phyloP scores from a whole-genome alignment of 257 asterid species.

The Galeopsis tetrahit region DNA sequence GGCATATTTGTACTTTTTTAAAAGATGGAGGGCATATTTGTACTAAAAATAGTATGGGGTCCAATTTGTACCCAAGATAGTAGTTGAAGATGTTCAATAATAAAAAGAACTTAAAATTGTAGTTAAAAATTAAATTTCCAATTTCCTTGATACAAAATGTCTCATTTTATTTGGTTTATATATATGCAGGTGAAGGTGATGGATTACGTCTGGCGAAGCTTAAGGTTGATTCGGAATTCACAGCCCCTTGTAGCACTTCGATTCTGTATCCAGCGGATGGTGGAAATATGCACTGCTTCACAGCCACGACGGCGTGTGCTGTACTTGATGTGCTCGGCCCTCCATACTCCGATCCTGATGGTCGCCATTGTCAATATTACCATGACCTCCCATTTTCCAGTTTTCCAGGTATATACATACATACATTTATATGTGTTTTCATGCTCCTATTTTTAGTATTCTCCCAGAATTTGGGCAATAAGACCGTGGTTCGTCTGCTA shows the following conservation, averaged over 20 bases:
- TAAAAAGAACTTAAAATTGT: neutral
- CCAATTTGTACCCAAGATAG: no score
- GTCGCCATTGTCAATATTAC: conserved; percentile 89
- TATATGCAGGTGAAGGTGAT: conserved; percentile 30
- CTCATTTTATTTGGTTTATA: neutral
- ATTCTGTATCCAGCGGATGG: conserved; percentile 82
- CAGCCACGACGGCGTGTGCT: conserved; percentile 82
- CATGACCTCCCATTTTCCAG: conserved; percentile 55
- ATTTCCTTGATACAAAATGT: neutral
- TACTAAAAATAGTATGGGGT: no score
- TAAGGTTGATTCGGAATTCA: conserved; percentile 70
- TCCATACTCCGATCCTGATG: conserved; percentile 79
- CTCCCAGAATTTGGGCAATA: neutral
- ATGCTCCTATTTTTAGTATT: neutral
- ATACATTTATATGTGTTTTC: neutral
- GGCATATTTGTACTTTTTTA: no score
- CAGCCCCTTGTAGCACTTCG: conserved; percentile 67
- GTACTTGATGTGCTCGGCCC: conserved; percentile 94
- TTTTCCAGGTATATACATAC: conserved; percentile 34
- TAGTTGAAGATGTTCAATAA: neutral
- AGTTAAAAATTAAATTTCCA: no score
- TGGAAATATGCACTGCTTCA: conserved; percentile 87
- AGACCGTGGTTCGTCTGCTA: neutral
- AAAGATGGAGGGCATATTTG: no score
- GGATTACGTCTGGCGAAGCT: conserved; percentile 61